Evolutionary conservation across 2,329 filamentous ascomycete genomes (phyloP).

Genomic region (Penicillium sp.): DNA sequence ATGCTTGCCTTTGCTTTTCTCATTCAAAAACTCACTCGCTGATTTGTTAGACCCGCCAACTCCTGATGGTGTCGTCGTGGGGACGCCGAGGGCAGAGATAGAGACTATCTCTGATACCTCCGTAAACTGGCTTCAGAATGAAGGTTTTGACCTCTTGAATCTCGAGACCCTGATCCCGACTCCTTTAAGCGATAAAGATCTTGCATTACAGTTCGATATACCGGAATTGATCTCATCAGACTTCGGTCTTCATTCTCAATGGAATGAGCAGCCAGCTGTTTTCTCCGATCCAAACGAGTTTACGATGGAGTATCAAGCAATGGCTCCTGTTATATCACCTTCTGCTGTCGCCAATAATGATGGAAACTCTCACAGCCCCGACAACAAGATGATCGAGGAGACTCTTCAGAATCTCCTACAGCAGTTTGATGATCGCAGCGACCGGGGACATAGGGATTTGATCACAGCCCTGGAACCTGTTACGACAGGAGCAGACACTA

Average conservation of each 20-base stretch:
- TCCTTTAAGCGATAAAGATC: background rate
- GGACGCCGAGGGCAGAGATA: background rate
- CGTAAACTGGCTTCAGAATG: background rate
- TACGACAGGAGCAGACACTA: background rate
- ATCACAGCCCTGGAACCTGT: background rate
- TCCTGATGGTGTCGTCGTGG: background rate
- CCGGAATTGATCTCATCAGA: background rate
- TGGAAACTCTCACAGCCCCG: background rate
- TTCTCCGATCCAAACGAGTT: background rate
- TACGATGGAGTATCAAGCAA: background rate
- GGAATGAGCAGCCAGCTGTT: background rate
- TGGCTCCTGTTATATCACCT: background rate
- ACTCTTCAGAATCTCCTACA: background rate
- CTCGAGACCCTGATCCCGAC: background rate
- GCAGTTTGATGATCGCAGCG: background rate
- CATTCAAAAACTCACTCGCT: too few species aligned
- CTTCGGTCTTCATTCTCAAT: background rate
- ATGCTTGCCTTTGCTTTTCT: too few species aligned
- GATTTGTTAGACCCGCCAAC: background rate
- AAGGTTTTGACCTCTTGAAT: background rate
- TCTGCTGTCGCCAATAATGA: background rate
- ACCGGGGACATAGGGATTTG: too few species aligned
- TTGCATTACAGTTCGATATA: too few species aligned
- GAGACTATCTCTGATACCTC: background rate
- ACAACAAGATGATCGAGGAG: background rate